Conservation (phyloP, 805 yeast genomes). For the Millerago galiae region DNA sequence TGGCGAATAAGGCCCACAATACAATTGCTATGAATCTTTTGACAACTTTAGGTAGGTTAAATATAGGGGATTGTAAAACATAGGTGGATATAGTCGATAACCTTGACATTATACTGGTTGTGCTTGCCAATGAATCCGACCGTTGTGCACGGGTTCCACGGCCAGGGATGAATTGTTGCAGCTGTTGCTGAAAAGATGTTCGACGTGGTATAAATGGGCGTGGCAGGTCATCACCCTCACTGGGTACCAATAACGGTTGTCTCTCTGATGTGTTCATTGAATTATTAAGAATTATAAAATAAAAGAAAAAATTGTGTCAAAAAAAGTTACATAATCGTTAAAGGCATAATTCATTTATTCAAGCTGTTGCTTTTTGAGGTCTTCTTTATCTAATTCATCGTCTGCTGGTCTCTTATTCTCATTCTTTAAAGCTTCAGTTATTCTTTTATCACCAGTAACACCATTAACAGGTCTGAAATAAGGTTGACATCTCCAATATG, state of each 20-base stretch:
- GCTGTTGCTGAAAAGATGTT: not conserved
- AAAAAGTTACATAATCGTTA: not conserved
- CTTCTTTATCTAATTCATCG: constrained; percentile 13
- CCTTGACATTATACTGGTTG: constrained; percentile 10
- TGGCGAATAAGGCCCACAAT: constrained; percentile 21
- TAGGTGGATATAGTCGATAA: constrained; percentile 16
- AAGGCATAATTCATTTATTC: not conserved
- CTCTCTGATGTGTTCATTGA: not conserved
- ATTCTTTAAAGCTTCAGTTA: constrained; percentile 23
- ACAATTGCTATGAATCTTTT: constrained; percentile 17
- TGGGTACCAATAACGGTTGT: not conserved
- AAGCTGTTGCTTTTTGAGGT: constrained; percentile 9
- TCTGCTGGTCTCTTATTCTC: constrained; percentile 22
- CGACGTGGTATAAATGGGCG: not conserved
- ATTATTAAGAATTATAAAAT: no score
- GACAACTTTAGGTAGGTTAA: constrained; percentile 16
- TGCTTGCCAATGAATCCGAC: constrained; percentile 6
- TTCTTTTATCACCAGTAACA: constrained; percentile 42
- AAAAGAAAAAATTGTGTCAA: constrained; percentile 1
- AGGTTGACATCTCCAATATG: constrained; percentile 97
- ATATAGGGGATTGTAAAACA: constrained; percentile 12
- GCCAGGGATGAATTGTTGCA: not conserved
- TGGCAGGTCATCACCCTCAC: not conserved
- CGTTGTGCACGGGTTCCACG: constrained; percentile 1
- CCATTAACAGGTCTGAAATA: constrained; percentile 89